Evolutionary conservation across 2,329 filamentous ascomycete genomes (phyloP).

Genomic region (Chaetomium strumarium): DNA sequence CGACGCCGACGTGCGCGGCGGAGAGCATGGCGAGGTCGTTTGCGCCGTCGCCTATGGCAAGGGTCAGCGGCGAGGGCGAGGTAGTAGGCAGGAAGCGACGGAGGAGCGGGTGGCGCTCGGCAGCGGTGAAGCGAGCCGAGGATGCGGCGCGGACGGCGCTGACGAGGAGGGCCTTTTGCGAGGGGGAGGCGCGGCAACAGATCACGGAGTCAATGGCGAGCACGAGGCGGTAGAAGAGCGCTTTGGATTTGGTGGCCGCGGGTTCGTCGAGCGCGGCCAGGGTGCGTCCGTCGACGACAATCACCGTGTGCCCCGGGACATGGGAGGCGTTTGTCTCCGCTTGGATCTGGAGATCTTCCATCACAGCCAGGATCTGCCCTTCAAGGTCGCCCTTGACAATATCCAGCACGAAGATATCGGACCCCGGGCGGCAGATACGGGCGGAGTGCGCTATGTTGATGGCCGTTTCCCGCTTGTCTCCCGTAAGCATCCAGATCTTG

Average conservation of each 20-base stretch:
- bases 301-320: constrained; percentile 62
- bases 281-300: constrained; percentile 75
- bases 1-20: constrained; percentile 80
- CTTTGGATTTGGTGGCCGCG: constrained; percentile 29
- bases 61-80: constrained; percentile 62
- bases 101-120: not conserved
- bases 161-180: constrained; percentile 78
- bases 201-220: constrained; percentile 77
- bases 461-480: constrained; percentile 86
- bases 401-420: constrained; percentile 75
- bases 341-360: constrained; percentile 30
- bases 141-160: constrained; percentile 57
- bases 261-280: constrained; percentile 65
- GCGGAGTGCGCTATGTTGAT: constrained; percentile 91
- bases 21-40: constrained; percentile 95
- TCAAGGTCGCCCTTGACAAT: constrained; percentile 55
- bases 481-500: constrained; percentile 95
- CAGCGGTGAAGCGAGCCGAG: constrained; percentile 29
- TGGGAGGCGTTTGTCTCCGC: constrained; percentile 51
- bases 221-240: constrained; percentile 71
- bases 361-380: constrained; percentile 58
- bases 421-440: constrained; percentile 64
- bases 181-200: constrained; percentile 78
- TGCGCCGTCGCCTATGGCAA: constrained; percentile 85
- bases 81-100: constrained; percentile 19